These are phyloP conservation scores for Zymoseptoria tritici DNA, from an alignment of 2,329 filamentous ascomycete species.

Conservation along the genomic window DNA sequence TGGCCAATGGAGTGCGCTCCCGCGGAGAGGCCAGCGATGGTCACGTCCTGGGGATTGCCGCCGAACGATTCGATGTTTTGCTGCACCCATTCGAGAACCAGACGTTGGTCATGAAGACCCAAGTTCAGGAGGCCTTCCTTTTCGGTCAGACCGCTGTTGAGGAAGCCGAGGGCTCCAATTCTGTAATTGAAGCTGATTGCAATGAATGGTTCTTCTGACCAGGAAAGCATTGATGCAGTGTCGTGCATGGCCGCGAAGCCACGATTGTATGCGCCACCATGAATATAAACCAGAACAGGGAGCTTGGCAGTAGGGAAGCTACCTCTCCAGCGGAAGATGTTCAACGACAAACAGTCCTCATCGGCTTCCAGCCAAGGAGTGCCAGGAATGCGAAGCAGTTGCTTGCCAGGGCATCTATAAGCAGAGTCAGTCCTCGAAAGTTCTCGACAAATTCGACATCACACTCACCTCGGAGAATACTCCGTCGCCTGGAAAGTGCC, in stretches of 20 bases:
- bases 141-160: conserved; percentile 47
- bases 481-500: conserved; percentile 31
- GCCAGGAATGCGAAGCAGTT: conserved; percentile 17
- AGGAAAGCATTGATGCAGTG: conserved; percentile 47
- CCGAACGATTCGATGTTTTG: conserved; percentile 35
- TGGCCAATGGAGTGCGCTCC: conserved; percentile 63
- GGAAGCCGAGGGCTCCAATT: conserved; percentile 61
- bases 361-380: conserved; percentile 17
- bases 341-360: conserved; percentile 55
- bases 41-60: conserved; percentile 26
- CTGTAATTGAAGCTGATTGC: conserved; percentile 56
- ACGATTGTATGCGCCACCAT: conserved; percentile 52
- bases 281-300: conserved; percentile 53
- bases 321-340: conserved; percentile 45
- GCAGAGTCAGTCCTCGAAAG: not conserved
- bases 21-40: conserved; percentile 41
- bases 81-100: conserved; percentile 37
- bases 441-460: conserved; percentile 17
- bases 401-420: conserved; percentile 23
- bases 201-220: conserved; percentile 42
- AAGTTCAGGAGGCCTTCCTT: conserved; percentile 45
- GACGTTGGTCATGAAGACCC: conserved; percentile 35
- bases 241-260: conserved; percentile 49
- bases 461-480: conserved; percentile 14
- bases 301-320: conserved; percentile 35